phyloP scores from a whole-genome alignment of 805 yeast genomes.

The Candida verbasci region DNA sequence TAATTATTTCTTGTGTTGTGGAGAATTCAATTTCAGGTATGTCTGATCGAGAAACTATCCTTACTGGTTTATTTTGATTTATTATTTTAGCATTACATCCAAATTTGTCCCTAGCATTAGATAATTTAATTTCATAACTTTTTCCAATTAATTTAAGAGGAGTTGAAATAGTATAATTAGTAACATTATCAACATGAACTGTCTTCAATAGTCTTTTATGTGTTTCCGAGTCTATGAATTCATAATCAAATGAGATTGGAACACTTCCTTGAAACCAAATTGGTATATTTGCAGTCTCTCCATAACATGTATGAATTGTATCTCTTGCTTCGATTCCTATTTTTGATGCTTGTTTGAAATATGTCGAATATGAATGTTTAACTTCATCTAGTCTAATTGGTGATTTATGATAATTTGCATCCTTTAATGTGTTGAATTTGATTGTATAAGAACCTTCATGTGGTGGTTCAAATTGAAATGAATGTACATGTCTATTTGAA shows the following conservation, averaged over 20 bases:
- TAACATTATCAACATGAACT: constrained; percentile 29
- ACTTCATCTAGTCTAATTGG: constrained; percentile 26
- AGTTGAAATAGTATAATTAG: constrained; percentile 43
- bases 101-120: constrained; percentile 67
- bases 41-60: constrained; percentile 64
- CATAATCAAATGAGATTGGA: constrained; percentile 72
- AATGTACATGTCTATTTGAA: constrained; percentile 18
- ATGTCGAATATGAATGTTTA: constrained; percentile 57
- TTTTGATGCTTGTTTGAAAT: constrained; percentile 65
- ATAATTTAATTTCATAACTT: constrained; percentile 58
- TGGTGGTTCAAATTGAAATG: constrained; percentile 67
- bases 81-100: constrained; percentile 68
- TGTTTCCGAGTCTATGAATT: constrained; percentile 46
- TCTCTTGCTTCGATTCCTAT: constrained; percentile 24
- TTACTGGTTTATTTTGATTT: constrained; percentile 49
- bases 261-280: constrained; percentile 70
- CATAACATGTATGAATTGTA: constrained; percentile 25
- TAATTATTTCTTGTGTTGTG: constrained; percentile 18
- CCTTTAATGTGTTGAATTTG: constrained; percentile 60
- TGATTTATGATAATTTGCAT: constrained; percentile 51
- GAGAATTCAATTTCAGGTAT: constrained; percentile 47
- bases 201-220: constrained; percentile 16
- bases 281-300: constrained; percentile 36
- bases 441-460: constrained; percentile 79
- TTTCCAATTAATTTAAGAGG: constrained; percentile 66